These are phyloP conservation scores for Selenicereus undatus DNA, from an alignment of 148 eudicot genomes.

Conservation along the genomic window DNA sequence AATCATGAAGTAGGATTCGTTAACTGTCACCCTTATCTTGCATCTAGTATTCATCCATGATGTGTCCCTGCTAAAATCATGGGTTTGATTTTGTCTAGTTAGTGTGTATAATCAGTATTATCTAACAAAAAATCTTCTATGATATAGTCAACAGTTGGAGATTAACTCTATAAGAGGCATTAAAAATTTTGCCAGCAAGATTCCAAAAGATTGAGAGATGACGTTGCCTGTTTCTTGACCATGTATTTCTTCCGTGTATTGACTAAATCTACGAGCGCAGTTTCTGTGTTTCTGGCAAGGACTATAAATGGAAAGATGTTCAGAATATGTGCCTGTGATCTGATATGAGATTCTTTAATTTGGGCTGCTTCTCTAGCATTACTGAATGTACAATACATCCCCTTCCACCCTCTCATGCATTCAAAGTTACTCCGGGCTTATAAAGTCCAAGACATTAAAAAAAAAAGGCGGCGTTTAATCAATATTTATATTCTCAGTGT, in stretches of 20 bases:
- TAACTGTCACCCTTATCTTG: too few species aligned
- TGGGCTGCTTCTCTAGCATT: slow-evolving; percentile 1
- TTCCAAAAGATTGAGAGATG: not conserved
- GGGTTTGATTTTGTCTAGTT: not conserved
- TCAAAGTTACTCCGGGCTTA: too few species aligned
- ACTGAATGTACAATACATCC: not conserved
- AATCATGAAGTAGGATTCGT: too few species aligned
- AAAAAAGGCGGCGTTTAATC: too few species aligned
- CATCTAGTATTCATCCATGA: not conserved
- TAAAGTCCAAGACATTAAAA: too few species aligned
- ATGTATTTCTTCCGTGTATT: not conserved
- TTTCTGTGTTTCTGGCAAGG: not conserved
- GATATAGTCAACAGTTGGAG: not conserved
- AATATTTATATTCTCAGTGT: too few species aligned
- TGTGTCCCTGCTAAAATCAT: not conserved
- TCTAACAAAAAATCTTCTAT: not conserved
- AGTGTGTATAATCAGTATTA: not conserved
- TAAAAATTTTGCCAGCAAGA: not conserved
- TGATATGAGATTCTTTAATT: not conserved
- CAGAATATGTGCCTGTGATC: not conserved
- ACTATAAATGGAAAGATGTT: not conserved
- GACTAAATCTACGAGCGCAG: not conserved
- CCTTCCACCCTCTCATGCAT: not conserved
- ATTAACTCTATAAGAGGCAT: not conserved
- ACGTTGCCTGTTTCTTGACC: not conserved